Evolutionary conservation across 148 eudicot species (phyloP), one percentile per base, ranked within the genome.

Genomic region (Cornus florida): DNA sequence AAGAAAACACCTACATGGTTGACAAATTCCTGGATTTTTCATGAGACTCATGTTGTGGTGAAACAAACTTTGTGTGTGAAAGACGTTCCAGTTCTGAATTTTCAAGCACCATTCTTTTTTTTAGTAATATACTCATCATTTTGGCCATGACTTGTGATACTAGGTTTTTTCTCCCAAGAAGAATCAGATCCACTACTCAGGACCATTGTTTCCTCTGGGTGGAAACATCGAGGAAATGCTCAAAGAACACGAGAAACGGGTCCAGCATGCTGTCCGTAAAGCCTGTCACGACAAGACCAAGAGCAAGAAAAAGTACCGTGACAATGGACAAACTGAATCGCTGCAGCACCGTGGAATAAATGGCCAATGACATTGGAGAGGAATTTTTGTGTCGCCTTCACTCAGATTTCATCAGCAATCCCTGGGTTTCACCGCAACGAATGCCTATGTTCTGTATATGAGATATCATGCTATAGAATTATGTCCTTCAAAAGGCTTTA

Each of bases 171-270:
- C 75, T 78, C 75, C 82, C 28, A 84, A 82, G 84, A 86, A 84
- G 83, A 79, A 84, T 19, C 77, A 90, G 78, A 88, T 88, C 62
- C 90, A 91, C 83, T 89, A 88, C 76, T 91, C 95, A 0, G 95
- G 95, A 65, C 95, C 95, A 60, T 85, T 91, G 83, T 65, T 91
- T 60, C 88, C 89, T 82, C 83, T 82, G 6, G 86, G 88, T 35
- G 89, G 88, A 53, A 89, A 87, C 79, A 86, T 89, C 22, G 95
- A 91, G 62, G 92, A 91, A 79, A 88, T 91, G 92, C 92, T 91
- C 65, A 88, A 86, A 84, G 95, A 88, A 75, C 95, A 88, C 53
- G 95, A 91, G 82, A 89, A 78, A 82, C 91, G 87, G 67, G 87
- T 91, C 56, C 91, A 89, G 79, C 83, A 81, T 10, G 92, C 92